A percentile compares a stretch with the other conserved stretches of the same genome.
Conservation (phyloP, 176 grass and related monocot genomes). For the sorghum (Sorghum bicolor) region Sorghum_bicolor_NCBIv3 NC_012875.2:51831001-51831500, state of each 20-base stretch:
- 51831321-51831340: conserved; percentile 73
- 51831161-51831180: conserved; percentile 95
- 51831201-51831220: conserved; percentile 73
- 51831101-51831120: conserved; percentile 59
- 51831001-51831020: conserved; percentile 77
- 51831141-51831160: conserved; percentile 46
- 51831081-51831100: conserved; percentile 6
- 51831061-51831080: background rate
- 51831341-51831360: conserved; percentile 69
- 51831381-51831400: conserved; percentile 93
- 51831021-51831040: conserved; percentile 78
- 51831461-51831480: background rate
- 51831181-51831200: conserved; percentile 77
- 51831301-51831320: background rate
- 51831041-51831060: conserved; percentile 29
- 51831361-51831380: conserved; percentile 86
- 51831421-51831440: conserved; percentile 10
- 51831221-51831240: conserved; percentile 68
- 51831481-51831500: background rate
- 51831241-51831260: background rate
- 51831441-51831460: background rate
- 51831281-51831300: background rate
- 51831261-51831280: background rate
- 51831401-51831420: conserved; percentile 72
- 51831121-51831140: conserved; percentile 54